Base-by-base conservation (phyloP, 805 yeast genomes). In the Metschnikowia anglica region DNA sequence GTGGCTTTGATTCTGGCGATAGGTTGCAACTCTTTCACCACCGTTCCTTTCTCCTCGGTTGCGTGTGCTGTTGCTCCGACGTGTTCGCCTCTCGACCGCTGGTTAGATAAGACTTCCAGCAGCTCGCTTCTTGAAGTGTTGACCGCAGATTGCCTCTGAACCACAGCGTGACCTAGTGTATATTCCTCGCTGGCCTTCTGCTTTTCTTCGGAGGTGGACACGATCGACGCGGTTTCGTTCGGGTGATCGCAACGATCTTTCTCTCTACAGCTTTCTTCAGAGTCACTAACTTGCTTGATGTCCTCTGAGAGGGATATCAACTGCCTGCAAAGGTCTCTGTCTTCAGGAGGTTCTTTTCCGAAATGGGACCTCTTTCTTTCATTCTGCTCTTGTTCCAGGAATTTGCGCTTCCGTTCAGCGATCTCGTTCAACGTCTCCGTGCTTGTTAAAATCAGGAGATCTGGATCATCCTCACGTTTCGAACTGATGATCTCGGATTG, bases 231-330 rank as follows among this genome's bases (percentile, higher is more conserved):
- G n/a, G 34, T 37, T 23, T 30, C n/a, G 10, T 29, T 15, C 8
- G 15, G 20, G n/a, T 21, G 17, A 5, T 25, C 26, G 23, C 27
- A 16, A 23, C 11, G 26, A 11, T 21, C 28, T 17, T 23, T 31
- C 10, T 35, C 37, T 29, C 17, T 11, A 9, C 19, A 10, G 20
- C 46, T 43, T 3, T 37, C 50, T 8, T 46, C 48, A 4, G 50
- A 44, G 18, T 41, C 44, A 19, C 51, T 44, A 18, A 47, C 43
- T 16, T 47, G 48, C 15, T 47, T 47, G 12, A 28, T 10, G 13
- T 37, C 41, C 2, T 9, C 33, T 15, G 25, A 6, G 15, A 11
- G 17, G 6, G 12, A 5, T 12, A 12, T 17, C 23, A 12, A 20
- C 5, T 32, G 13, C 3, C 10, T 12, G n/a, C 24, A 12, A 19